Evolutionary conservation across 345 rosid genomes (phyloP).

Genomic region (Acer yangbiense): DNA sequence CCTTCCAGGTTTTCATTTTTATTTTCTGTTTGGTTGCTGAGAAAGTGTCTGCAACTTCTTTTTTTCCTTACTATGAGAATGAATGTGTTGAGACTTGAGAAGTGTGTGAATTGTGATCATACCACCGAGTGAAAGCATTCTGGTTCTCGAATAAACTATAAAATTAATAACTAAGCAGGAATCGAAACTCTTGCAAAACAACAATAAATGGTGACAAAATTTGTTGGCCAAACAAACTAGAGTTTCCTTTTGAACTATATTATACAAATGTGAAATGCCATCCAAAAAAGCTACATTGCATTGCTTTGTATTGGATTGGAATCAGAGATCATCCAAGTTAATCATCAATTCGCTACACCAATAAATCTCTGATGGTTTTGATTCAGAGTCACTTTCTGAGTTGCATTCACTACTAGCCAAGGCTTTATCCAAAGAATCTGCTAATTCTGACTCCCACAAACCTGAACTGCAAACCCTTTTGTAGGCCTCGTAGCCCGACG

Average conservation of each 20-base stretch:
- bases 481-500: slow-evolving; percentile 57
- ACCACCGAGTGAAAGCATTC: too few species aligned
- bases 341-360: slow-evolving; percentile 58
- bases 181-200: background rate
- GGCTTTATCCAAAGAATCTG: slow-evolving; percentile 63
- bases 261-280: background rate
- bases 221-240: background rate
- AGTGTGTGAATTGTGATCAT: too few species aligned
- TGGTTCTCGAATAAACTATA: background rate
- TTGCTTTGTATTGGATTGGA: background rate
- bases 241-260: background rate
- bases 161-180: background rate
- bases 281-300: background rate
- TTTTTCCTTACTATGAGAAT: too few species aligned
- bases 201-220: background rate
- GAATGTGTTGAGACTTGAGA: too few species aligned
- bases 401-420: slow-evolving; percentile 29
- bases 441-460: slow-evolving; percentile 64
- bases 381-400: slow-evolving; percentile 30
- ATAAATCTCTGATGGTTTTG: slow-evolving; percentile 43
- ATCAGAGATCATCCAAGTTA: slow-evolving; percentile 70
- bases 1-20: background rate
- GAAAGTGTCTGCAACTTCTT: background rate
- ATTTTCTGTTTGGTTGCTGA: background rate
- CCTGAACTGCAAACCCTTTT: slow-evolving; percentile 64